Percentiles rank a stretch among this genome's conserved stretches.
phyloP scores from a whole-genome alignment of 75 land plant species.

The Pinus taeda region DNA sequence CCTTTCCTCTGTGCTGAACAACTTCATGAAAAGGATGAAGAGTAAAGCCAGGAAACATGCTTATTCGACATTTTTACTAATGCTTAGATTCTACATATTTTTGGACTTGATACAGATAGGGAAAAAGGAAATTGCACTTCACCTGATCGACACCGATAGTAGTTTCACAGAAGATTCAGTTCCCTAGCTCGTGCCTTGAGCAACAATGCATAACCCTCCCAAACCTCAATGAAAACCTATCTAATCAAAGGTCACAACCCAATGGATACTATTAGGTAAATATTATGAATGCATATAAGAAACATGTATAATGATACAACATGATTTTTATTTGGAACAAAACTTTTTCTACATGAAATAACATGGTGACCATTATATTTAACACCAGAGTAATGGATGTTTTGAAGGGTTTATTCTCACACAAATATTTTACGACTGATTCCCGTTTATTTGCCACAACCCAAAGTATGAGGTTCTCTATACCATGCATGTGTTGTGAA shows the following conservation, averaged over 20 bases:
- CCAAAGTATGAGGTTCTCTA: background rate
- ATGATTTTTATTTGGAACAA: background rate
- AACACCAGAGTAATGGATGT: background rate
- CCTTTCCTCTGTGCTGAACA: too few species aligned
- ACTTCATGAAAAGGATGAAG: too few species aligned
- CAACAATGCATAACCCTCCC: background rate
- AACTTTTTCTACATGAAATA: background rate
- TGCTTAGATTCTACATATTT: background rate
- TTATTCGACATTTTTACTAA: background rate
- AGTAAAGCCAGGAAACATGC: background rate
- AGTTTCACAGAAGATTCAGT: background rate
- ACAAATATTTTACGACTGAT: background rate
- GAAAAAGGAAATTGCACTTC: background rate
- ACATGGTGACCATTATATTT: background rate
- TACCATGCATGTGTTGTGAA: background rate
- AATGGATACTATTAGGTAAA: background rate
- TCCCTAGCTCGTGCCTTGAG: background rate
- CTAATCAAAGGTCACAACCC: background rate
- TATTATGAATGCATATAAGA: background rate
- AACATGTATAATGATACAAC: background rate
- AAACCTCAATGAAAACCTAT: background rate
- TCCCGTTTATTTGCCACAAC: background rate
- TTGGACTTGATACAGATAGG: background rate
- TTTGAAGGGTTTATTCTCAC: background rate
- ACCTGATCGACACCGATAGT: too few species aligned